Base-by-base conservation (phyloP, 2,329 filamentous ascomycete species). In the Hypoxylon sp. region DNA sequence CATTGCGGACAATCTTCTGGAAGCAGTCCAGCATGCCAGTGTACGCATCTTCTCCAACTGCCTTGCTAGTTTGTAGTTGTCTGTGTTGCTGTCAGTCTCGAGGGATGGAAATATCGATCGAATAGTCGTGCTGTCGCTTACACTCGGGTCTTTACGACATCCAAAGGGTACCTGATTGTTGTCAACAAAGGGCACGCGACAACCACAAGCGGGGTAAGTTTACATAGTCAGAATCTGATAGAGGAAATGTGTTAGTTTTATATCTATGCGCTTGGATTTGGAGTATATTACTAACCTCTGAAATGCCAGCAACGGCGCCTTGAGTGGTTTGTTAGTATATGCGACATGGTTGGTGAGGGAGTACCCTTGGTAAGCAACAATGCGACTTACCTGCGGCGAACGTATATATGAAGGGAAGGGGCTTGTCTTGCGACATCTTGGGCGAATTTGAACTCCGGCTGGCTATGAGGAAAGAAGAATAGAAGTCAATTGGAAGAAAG, bases 1-100 rank as follows among this genome's bases (percentile, higher is more conserved):
- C 94, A 72, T 95, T 88, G 75, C 84, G 88, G 73, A 99, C 84
- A 68, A 99, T 99, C 84, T 99, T 99, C 69, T 84, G 82, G 81
- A 99, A 96, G 80, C 93, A 97, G 75, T 99, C 94, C 52, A 97
- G 70, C 91, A 97, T 99, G 81, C 94, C 91, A 78, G 84, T 96
- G 82, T 99, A 97, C 64, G 82, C 79, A 67, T 97, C 94, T 61
- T 87, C 87, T 52, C 91, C 90, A 15, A 79, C 77, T 31, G 79
- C 83, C 62, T 78, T 81, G 67, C 87, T 88, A 44, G 88, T 89
- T 77, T 97, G 92, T 49, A 97, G 81, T 75, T 97, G 92, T 72
- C 90, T 96, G 67, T 56, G 55, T n/a, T n/a, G n/a, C n/a, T n/a
- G n/a, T n/a, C n/a, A n/a, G n/a, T n/a, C n/a, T n/a, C n/a, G n/a